Conservation (phyloP, 208 protist genomes). For the Leishmania gerbilli region DNA sequence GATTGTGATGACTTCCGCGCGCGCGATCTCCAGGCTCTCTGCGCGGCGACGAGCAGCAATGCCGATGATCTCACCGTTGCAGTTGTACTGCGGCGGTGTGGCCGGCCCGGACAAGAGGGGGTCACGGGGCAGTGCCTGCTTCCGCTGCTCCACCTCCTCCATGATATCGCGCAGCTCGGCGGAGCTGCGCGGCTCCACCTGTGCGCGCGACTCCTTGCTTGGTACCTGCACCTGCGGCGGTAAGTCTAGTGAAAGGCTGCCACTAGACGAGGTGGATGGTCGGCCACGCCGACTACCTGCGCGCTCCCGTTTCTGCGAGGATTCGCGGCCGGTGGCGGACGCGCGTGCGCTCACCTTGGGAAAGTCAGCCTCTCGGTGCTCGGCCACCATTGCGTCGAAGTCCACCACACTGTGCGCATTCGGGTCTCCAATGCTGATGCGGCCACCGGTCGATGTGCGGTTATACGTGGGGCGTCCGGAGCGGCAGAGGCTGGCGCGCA, state of each 20-base stretch:
- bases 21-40: constrained; percentile 51
- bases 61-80: constrained; percentile 65
- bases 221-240: constrained; percentile 62
- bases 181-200: constrained; percentile 50
- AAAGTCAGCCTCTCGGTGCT: constrained; percentile 72
- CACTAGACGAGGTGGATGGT: constrained; percentile 26
- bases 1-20: constrained; percentile 63
- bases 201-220: constrained; percentile 22
- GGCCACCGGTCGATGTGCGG: constrained; percentile 69
- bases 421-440: constrained; percentile 70
- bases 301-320: constrained; percentile 8
- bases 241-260: constrained; percentile 63
- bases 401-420: constrained; percentile 59
- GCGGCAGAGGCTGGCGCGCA: constrained; percentile 26
- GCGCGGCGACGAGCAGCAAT: constrained; percentile 73
- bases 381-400: constrained; percentile 51
- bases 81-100: constrained; percentile 43
- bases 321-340: constrained; percentile 9
- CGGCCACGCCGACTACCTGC: constrained; percentile 20
- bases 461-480: constrained; percentile 49
- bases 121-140: constrained; percentile 12
- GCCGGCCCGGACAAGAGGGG: constrained; percentile 22
- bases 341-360: constrained; percentile 34
- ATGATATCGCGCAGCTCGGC: constrained; percentile 54
- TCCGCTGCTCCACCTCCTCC: constrained; percentile 27